Base-by-base conservation (phyloP, 1,139 yeast species). In the Geotrichum restrictum region DNA sequence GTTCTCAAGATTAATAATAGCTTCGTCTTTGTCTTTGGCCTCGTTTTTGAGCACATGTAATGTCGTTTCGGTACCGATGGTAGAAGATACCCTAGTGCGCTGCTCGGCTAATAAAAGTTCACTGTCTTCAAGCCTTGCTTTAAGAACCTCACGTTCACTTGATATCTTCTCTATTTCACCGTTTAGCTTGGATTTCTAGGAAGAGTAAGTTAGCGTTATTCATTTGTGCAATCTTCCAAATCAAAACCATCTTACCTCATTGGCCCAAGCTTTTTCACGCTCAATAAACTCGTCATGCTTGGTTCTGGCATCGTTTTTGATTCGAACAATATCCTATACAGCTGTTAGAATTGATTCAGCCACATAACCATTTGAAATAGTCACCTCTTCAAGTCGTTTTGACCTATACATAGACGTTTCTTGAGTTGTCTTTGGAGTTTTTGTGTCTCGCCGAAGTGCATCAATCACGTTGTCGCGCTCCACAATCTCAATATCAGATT, bases 401-500 rank as follows among this genome's bases (percentile, higher is more conserved):
- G 29, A 16, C 2, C 29, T 32, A 6, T 16, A 18, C 11, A 43
- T 43, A 7, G 47, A 43, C 8, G 38, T 31, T 14, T 43, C 47
- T 38, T 40, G 27, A 18, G 13, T 40, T 21, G 42, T 18, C 8
- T 46, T 27, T 6, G 14, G 19, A 7, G 14, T n/a, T 16, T 34
- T 34, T 16, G 18, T n/a, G 3, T 13, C 22, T 16, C 51, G 33
- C 16, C 38, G 39, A 8, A 46, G 34, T n/a, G 33, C 40, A 10
- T 46, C 50, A 31, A 51, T 46, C 4, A 29, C 13, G 32, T 51
- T 51, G 36, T 45, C 46, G 11, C 45, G 47, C 19, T 42, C 48
- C 10, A 51, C 50, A 13, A 45, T 42, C 33, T 51, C 54, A 5
- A 41, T 19, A 33, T 51, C 54, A 33, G 44, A 14, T 27, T 51